Base-by-base conservation (phyloP, 495 filamentous ascomycete genomes). In the Podospora appendiculata region DNA sequence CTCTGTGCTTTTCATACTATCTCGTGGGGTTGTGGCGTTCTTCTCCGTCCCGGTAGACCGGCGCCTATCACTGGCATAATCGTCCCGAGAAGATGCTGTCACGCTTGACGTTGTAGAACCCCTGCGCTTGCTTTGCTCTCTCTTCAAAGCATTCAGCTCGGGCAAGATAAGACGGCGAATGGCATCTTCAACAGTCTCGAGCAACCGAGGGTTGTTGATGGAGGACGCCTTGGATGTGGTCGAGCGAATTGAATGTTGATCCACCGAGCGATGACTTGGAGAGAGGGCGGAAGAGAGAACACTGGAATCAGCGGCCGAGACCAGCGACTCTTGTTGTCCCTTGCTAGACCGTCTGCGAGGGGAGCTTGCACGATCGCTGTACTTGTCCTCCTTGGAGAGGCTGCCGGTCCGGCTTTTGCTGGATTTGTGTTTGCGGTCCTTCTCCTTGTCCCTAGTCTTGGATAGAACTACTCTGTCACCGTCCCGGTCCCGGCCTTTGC, bases 151-250 rank as follows among this genome's bases (percentile, higher is more conserved):
- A 48, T 89, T 89, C 44, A 98, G 75, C 64, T 98, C 92, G 0
- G 93, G 94, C 1, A 97, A 70, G 46, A 97, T 95, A 45, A 97
- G 73, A 42, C 91, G 81, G 46, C 88, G 85, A 57, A 98, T 97
- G 17, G 93, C 90, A 72, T 96, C 92, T 68, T 97, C 92, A 8
- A 98, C 92, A 0, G 90, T 91, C 64, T 94, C 89, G 6, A 97
- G 79, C n/a, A 98, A 70, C 56, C 88, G 94, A 0, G 92, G 92
- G 63, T 98, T 96, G 69, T 94, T 96, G 68, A 95, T 85, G 0
- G 89, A 93, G 7, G 90, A 89, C 16, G 70, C 67, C 50, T 83
- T 88, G 19, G 89, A 93, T 13, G 83, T 82, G 32, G 83, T 81
- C 4, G 89, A 91, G 35, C 80, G 80, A 48, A 88, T 74, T 6